Conservation (phyloP, 352 stramenopile species). For the Phytophthora palmivora region DNA sequence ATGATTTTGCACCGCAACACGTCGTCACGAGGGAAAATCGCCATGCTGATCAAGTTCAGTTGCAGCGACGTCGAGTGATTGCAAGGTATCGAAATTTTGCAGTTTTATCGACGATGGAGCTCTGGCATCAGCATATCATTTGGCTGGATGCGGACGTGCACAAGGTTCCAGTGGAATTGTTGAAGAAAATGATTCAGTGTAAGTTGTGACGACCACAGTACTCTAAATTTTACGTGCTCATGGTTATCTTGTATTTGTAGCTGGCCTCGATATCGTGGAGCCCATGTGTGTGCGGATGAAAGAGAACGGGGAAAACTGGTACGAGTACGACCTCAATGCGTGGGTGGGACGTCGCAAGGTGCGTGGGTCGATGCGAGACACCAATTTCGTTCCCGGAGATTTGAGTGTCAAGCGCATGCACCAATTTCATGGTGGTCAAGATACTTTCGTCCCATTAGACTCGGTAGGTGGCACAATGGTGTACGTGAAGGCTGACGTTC, state of each 20-base stretch:
- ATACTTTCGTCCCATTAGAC: conserved; percentile 40
- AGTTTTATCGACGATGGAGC: conserved; percentile 35
- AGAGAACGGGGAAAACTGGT: conserved; percentile 21
- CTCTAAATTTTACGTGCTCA: too few species aligned
- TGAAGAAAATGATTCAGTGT: conserved; percentile 16
- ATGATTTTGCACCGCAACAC: conserved; percentile 33
- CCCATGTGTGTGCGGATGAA: conserved; percentile 35
- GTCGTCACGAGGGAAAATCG: conserved; percentile 37
- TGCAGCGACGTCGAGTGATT: conserved; percentile 40
- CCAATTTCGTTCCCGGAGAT: conserved; percentile 26
- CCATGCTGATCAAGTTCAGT: conserved; percentile 35
- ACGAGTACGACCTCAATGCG: conserved; percentile 38
- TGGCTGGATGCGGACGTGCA: conserved; percentile 53
- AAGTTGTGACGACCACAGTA: neutral
- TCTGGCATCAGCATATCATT: conserved; percentile 50
- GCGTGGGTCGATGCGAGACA: conserved; percentile 13
- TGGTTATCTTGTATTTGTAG: conserved; percentile 1
- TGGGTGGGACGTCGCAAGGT: conserved; percentile 31
- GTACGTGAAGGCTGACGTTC: conserved; percentile 55
- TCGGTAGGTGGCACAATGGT: conserved; percentile 59
- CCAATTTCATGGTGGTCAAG: conserved; percentile 13
- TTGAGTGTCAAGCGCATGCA: conserved; percentile 25
- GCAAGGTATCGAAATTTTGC: conserved; percentile 59
- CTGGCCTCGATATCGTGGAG: conserved; percentile 30
- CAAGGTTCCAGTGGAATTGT: conserved; percentile 29